phyloP scores from a whole-genome alignment of 1,139 yeast species.

The Suhomyces bolitotheri region DNA sequence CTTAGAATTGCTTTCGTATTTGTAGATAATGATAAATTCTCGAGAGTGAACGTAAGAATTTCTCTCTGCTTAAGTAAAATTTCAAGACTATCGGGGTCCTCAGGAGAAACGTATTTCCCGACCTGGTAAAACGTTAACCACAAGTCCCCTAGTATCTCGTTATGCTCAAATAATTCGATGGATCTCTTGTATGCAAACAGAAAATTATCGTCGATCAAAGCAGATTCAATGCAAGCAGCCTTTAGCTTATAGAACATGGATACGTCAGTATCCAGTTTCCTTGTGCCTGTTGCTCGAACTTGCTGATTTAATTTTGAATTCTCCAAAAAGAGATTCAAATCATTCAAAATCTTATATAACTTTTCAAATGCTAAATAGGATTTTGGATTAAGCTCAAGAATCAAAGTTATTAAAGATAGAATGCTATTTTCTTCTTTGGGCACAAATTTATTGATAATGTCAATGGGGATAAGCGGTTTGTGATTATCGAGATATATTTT shows the following conservation, averaged over 20 bases:
- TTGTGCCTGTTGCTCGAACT: not conserved
- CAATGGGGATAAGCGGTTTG: constrained; percentile 30
- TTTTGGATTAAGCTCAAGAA: constrained; percentile 57
- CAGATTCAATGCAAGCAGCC: constrained; percentile 57
- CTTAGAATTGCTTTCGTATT: constrained; percentile 34
- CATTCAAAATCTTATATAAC: constrained; percentile 42
- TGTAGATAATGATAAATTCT: constrained; percentile 23
- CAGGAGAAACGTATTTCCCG: constrained; percentile 53
- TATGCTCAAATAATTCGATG: constrained; percentile 28
- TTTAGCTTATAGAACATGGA: constrained; percentile 35
- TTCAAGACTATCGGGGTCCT: constrained; percentile 21
- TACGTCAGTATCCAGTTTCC: not conserved
- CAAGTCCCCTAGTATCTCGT: constrained; percentile 30
- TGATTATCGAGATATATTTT: constrained; percentile 37
- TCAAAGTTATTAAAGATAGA: constrained; percentile 30
- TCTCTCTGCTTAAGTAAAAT: constrained; percentile 45
- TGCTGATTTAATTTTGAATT: not conserved
- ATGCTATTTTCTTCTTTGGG: constrained; percentile 7
- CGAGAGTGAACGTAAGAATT: constrained; percentile 47
- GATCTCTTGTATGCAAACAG: constrained; percentile 48
- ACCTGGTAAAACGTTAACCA: constrained; percentile 69
- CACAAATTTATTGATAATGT: constrained; percentile 26
- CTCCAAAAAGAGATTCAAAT: constrained; percentile 37
- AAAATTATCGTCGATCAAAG: constrained; percentile 56
- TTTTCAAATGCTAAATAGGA: constrained; percentile 52